A percentile compares a stretch with the other conserved stretches of the same genome.
phyloP scores from a whole-genome alignment of 352 stramenopile species.

The Pythium rhizo-oryzae region DNA sequence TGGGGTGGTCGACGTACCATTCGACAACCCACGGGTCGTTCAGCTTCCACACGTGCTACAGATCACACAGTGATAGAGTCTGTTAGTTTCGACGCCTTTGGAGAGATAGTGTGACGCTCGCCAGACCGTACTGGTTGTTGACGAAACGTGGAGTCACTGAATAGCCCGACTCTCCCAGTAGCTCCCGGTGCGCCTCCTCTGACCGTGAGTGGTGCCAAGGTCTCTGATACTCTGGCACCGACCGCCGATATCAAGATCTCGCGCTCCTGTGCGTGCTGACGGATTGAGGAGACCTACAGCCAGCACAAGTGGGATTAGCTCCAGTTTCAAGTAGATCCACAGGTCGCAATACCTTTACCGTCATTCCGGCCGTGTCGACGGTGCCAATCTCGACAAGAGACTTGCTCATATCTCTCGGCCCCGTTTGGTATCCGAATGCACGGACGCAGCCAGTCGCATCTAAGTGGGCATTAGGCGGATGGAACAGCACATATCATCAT shows the following conservation, averaged over 20 bases:
- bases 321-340: not conserved
- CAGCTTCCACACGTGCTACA: conserved; percentile 14
- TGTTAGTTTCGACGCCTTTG: no score
- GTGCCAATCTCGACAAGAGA: not conserved
- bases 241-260: conserved; percentile 1
- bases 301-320: not conserved
- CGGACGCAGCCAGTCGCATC: conserved; percentile 13
- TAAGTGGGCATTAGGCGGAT: not conserved
- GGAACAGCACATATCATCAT: not conserved
- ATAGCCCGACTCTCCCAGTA: conserved; percentile 5
- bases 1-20: conserved; percentile 13
- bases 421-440: conserved; percentile 5
- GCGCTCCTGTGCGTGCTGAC: not conserved
- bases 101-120: not conserved
- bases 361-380: not conserved
- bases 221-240: not conserved
- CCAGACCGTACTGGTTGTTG: conserved; percentile 1
- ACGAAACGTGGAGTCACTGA: not conserved
- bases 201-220: not conserved
- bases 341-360: not conserved
- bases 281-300: conserved; percentile 19
- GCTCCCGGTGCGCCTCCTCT: conserved; percentile 2
- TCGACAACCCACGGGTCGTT: conserved; percentile 25
- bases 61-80: not conserved
- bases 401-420: not conserved